Percentiles rank a stretch among this genome's conserved stretches.
phyloP scores from a whole-genome alignment of 2,329 filamentous ascomycete genomes.

The Pyrenophora seminiperda region DNA sequence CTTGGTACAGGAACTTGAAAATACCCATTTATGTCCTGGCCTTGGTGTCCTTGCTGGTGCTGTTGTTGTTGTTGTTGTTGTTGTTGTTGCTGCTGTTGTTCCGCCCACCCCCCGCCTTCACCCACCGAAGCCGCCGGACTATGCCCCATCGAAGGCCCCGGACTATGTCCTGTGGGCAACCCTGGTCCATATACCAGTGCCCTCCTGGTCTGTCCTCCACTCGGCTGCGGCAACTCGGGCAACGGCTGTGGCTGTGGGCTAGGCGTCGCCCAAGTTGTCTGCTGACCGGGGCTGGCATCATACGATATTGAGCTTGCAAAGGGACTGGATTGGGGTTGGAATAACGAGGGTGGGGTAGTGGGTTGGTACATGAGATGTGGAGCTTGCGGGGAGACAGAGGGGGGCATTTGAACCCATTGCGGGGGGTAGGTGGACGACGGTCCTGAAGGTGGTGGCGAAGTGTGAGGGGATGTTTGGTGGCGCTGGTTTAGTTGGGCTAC shows the following conservation, averaged over 20 bases:
- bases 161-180: constrained; percentile 19
- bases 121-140: no score
- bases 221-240: constrained; percentile 41
- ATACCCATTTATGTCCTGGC: constrained; percentile 5
- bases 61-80: background rate
- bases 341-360: constrained; percentile 38
- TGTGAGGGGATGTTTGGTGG: constrained; percentile 29
- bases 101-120: constrained; percentile 1
- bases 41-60: background rate
- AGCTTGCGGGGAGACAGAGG: constrained; percentile 25
- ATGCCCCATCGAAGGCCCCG: constrained; percentile 6
- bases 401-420: constrained; percentile 37
- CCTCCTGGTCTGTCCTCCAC: constrained; percentile 37
- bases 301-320: constrained; percentile 34
- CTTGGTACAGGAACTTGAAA: constrained; percentile 5
- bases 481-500: constrained; percentile 51
- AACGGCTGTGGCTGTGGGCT: constrained; percentile 38
- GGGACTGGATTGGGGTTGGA: constrained; percentile 36
- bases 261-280: constrained; percentile 30
- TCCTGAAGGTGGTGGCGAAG: constrained; percentile 26
- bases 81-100: constrained; percentile 3
- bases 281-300: constrained; percentile 20
- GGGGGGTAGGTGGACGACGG: constrained; percentile 24
- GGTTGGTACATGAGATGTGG: constrained; percentile 36
- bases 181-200: constrained; percentile 40